phyloP scores from a whole-genome alignment of 148 eudicot species.

The Agrostemma githago region DNA sequence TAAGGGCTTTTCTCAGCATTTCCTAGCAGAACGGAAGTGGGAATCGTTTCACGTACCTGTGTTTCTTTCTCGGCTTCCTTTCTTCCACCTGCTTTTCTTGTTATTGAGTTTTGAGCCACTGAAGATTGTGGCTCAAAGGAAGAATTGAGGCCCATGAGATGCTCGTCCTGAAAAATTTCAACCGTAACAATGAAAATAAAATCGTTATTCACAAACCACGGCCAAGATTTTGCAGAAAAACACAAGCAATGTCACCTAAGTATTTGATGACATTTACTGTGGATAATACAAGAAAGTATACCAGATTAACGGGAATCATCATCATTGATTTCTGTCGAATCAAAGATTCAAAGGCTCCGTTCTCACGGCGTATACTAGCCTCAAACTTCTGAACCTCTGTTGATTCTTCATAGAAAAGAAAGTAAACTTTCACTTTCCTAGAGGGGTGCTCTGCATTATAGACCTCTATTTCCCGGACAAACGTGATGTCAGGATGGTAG shows the following conservation, averaged over 20 bases:
- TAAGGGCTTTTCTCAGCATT: background rate
- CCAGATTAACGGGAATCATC: constrained; percentile 92
- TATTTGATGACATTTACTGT: background rate
- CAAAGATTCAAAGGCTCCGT: constrained; percentile 93
- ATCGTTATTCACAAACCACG: background rate
- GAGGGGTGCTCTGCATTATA: constrained; percentile 88
- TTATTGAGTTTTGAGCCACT: constrained; percentile 56
- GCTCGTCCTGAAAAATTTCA: constrained; percentile 57
- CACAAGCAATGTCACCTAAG: background rate
- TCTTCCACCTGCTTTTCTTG: constrained; percentile 97
- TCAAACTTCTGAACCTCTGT: constrained; percentile 94
- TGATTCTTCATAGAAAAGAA: constrained; percentile 91
- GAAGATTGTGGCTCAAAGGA: constrained; percentile 49
- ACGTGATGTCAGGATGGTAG: constrained; percentile 92
- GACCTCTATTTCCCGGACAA: constrained; percentile 88
- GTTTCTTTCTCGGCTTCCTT: constrained; percentile 72
- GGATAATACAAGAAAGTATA: constrained; percentile 22
- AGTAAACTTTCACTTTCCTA: constrained; percentile 77
- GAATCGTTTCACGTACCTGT: constrained; percentile 45
- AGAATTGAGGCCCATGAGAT: constrained; percentile 54
- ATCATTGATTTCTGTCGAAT: constrained; percentile 95
- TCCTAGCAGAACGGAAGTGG: background rate
- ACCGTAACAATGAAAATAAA: background rate
- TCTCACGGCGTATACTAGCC: constrained; percentile 90
- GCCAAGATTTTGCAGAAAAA: background rate